These are phyloP conservation scores for Conoideocrella luteorostrata DNA, from an alignment of 2,329 filamentous ascomycete species.

Conservation along the genomic window DNA sequence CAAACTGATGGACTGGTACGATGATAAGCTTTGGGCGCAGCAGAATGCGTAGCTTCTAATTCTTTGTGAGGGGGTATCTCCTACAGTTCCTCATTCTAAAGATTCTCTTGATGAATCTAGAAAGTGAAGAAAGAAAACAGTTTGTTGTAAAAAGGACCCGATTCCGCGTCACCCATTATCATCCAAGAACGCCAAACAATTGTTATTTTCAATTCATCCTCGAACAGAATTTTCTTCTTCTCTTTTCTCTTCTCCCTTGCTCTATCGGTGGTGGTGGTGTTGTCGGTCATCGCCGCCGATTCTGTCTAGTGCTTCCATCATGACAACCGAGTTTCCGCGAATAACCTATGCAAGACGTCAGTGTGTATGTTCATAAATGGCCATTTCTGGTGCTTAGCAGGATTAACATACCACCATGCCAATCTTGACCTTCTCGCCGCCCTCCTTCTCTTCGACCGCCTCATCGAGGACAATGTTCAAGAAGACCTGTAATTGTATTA, in stretches of 20 bases:
- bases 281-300: constrained; percentile 56
- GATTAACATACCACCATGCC: constrained; percentile 75
- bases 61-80: no score
- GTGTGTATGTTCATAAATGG: no score
- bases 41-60: not conserved
- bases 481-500: constrained; percentile 62
- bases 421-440: constrained; percentile 81
- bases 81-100: not conserved
- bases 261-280: constrained; percentile 25
- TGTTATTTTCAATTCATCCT: constrained; percentile 14
- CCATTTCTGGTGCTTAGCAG: no score
- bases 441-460: constrained; percentile 87
- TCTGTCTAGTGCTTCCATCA: constrained; percentile 78
- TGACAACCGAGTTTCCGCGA: constrained; percentile 94
- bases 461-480: constrained; percentile 97
- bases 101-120: not conserved
- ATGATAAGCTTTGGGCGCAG: constrained; percentile 31
- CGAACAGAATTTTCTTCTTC: no score
- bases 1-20: constrained; percentile 43
- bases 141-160: not conserved
- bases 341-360: constrained; percentile 62
- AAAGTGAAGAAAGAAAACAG: not conserved
- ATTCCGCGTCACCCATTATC: constrained; percentile 10
- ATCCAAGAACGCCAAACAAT: constrained; percentile 30
- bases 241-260: no score